phyloP scores from a whole-genome alignment of 1,139 yeast species.

The Protomyces inundatus region DNA sequence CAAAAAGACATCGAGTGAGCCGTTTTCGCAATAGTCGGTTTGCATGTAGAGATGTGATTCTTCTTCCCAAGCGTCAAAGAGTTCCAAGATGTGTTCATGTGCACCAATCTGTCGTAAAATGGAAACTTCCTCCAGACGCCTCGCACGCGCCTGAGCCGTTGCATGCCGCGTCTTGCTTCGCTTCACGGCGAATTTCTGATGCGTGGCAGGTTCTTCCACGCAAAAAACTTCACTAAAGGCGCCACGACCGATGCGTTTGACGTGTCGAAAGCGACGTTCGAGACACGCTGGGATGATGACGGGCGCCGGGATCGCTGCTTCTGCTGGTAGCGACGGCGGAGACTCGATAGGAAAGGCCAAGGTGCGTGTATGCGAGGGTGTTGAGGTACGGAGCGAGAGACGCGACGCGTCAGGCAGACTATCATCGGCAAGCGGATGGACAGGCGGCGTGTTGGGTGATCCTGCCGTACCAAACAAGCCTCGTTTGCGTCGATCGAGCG shows the following conservation, averaged over 20 bases:
- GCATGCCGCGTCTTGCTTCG: conserved; percentile 58
- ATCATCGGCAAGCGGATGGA: background rate
- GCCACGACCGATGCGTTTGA: conserved; percentile 70
- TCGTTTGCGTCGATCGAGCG: background rate
- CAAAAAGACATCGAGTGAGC: conserved; percentile 74
- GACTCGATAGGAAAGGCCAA: background rate
- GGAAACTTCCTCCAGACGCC: conserved; percentile 56
- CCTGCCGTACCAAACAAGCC: background rate
- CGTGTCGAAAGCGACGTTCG: conserved; percentile 60
- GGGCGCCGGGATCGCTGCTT: background rate
- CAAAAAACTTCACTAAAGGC: conserved; percentile 86
- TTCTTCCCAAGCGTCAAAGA: conserved; percentile 82
- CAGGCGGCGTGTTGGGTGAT: background rate
- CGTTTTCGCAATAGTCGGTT: conserved; percentile 95
- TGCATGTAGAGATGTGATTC: conserved; percentile 73
- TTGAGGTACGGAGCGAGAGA: conserved; percentile 2
- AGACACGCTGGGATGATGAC: conserved; percentile 33
- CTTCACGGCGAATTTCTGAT: conserved; percentile 65
- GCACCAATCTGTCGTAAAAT: conserved; percentile 57
- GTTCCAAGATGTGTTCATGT: conserved; percentile 69
- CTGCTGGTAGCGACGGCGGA: background rate
- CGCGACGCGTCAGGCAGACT: background rate
- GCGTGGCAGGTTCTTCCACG: conserved; percentile 47
- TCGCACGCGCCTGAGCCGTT: conserved; percentile 49
- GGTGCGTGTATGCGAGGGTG: background rate